These are phyloP conservation scores for Apiotrichum veenhuisii DNA, from an alignment of 1,284 basidiomycete species.

Conservation along the genomic window DNA sequence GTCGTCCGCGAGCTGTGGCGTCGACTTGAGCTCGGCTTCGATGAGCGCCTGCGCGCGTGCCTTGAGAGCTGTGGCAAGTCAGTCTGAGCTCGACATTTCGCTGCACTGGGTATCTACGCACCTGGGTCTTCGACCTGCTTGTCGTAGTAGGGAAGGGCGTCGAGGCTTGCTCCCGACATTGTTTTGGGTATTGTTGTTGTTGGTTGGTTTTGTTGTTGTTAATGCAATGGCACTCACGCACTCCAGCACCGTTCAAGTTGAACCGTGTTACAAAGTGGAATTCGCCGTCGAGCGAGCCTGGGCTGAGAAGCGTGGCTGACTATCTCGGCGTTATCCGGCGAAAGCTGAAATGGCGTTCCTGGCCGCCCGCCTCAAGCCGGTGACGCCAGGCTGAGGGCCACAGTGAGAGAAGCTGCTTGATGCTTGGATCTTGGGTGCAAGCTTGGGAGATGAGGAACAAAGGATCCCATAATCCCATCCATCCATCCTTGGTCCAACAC, in stretches of 20 bases:
- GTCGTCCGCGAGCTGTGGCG: slow-evolving; percentile 47
- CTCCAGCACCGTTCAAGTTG: background rate
- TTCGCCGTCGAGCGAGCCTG: background rate
- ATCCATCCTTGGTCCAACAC: background rate
- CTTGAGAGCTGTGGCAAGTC: slow-evolving; percentile 26
- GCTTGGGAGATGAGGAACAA: too few species aligned
- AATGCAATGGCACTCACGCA: background rate
- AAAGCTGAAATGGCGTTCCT: background rate
- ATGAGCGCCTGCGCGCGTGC: slow-evolving; percentile 42
- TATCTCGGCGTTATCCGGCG: slow-evolving; percentile 8
- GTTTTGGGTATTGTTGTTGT: slow-evolving; percentile 5
- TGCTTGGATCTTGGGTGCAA: too few species aligned
- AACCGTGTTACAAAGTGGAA: background rate
- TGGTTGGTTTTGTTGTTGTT: slow-evolving; percentile 3
- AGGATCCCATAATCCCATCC: background rate
- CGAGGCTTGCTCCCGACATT: slow-evolving; percentile 53
- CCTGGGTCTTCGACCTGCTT: slow-evolving; percentile 78
- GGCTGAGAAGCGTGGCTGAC: too few species aligned
- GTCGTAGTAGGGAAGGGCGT: slow-evolving; percentile 92
- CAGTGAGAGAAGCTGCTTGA: too few species aligned
- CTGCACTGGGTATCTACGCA: slow-evolving; percentile 46
- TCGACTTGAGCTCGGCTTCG: slow-evolving; percentile 43
- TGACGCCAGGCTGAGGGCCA: too few species aligned
- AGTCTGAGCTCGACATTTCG: background rate
- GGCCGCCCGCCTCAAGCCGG: too few species aligned